Evolutionary conservation across 768 basidiomycete species (phyloP).

Genomic region (Mycena crocata): DNA sequence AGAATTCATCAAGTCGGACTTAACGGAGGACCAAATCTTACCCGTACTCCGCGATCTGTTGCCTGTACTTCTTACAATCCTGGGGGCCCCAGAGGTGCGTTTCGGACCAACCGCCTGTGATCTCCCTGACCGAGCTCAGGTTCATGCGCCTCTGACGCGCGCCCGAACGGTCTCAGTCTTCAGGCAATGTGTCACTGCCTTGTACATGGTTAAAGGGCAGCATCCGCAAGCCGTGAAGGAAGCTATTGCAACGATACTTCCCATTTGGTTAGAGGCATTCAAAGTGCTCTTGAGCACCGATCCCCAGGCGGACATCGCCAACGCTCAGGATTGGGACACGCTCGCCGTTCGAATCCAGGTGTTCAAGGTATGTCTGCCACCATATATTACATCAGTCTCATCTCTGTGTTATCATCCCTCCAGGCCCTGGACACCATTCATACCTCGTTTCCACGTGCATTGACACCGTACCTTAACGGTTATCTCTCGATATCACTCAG

Average conservation of each 20-base stretch:
- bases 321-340: constrained; percentile 80
- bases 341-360: constrained; percentile 84
- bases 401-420: constrained; percentile 8
- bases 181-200: constrained; percentile 86
- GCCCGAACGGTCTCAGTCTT: constrained; percentile 90
- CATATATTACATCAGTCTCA: constrained; percentile 25
- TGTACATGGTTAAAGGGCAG: constrained; percentile 96
- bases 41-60: constrained; percentile 91
- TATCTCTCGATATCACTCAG: constrained; percentile 68
- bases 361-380: constrained; percentile 69
- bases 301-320: constrained; percentile 69
- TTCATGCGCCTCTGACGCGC: constrained; percentile 84
- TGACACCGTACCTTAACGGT: constrained; percentile 71
- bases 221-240: constrained; percentile 89
- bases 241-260: constrained; percentile 82
- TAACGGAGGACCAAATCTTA: constrained; percentile 95
- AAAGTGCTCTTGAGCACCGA: constrained; percentile 77
- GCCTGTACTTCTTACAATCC: constrained; percentile 84
- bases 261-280: constrained; percentile 94
- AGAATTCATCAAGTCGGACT: constrained; percentile 92
- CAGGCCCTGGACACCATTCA: constrained; percentile 86
- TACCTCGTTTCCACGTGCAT: constrained; percentile 81
- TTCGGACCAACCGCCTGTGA: neutral
- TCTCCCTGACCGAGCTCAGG: constrained; percentile 46
- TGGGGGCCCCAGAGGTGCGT: constrained; percentile 80